Evolutionary conservation across 148 eudicot genomes (phyloP).

Genomic region (Camellia lanceoleosa): DNA sequence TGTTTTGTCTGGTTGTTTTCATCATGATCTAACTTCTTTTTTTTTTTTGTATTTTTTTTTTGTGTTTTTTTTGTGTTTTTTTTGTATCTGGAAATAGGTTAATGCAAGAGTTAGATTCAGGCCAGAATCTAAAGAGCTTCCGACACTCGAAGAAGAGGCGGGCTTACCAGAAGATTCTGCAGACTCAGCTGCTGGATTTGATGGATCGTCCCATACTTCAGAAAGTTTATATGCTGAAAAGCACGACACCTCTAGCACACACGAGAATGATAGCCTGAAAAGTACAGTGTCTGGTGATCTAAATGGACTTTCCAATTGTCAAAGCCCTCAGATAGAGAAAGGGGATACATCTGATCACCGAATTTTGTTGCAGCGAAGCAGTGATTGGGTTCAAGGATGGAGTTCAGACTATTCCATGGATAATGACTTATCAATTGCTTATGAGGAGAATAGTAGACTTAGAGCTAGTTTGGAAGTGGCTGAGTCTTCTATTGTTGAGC

Average conservation of each 20-base stretch:
- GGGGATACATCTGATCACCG: slow-evolving; percentile 40
- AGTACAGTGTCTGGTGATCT: slow-evolving; percentile 51
- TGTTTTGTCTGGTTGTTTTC: neutral
- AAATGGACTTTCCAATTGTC: slow-evolving; percentile 28
- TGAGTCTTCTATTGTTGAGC: slow-evolving; percentile 61
- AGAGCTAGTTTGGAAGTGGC: slow-evolving; percentile 64
- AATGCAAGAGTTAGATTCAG: slow-evolving; percentile 50
- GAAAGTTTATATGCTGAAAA: slow-evolving; percentile 80
- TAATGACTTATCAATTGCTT: slow-evolving; percentile 50
- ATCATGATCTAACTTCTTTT: neutral
- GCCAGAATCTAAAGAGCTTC: slow-evolving; percentile 60
- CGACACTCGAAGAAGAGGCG: slow-evolving; percentile 68
- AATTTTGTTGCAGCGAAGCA: slow-evolving; percentile 34
- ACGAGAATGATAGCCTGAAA: slow-evolving; percentile 74
- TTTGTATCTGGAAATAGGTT: slow-evolving; percentile 35
- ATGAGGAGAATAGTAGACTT: slow-evolving; percentile 71
- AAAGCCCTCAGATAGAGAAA: slow-evolving; percentile 43
- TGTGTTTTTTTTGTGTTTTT: neutral
- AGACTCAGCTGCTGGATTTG: slow-evolving; percentile 57
- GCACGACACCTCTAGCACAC: slow-evolving; percentile 54
- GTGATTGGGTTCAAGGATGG: slow-evolving; percentile 53
- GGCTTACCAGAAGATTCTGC: slow-evolving; percentile 56
- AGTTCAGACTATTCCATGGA: slow-evolving; percentile 51
- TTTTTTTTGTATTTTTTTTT: too few relatives aligned
- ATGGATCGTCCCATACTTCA: slow-evolving; percentile 76